A percentile compares a stretch with the other conserved stretches of the same genome.
Conservation (phyloP, 768 basidiomycete genomes). For the Lactifluus echinatus region DNA sequence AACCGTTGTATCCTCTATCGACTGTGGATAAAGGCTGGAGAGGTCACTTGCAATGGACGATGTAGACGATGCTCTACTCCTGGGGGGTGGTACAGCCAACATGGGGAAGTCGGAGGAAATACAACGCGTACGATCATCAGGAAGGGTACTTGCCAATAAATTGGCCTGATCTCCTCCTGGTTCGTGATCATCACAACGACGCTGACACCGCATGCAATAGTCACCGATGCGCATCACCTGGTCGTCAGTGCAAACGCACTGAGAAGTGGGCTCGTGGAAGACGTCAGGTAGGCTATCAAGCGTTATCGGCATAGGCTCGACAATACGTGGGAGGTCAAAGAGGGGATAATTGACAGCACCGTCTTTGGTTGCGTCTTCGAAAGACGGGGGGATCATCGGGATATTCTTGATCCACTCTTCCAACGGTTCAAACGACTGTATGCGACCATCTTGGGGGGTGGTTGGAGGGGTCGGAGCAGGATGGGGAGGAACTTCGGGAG, state of each 20-base stretch:
- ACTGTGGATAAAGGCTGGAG: slow-evolving; percentile 13
- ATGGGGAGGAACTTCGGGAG: slow-evolving; percentile 11
- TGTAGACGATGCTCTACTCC: slow-evolving; percentile 19
- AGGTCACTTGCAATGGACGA: slow-evolving; percentile 16
- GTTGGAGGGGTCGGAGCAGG: slow-evolving; percentile 21
- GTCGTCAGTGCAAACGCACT: slow-evolving; percentile 6
- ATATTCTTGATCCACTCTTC: slow-evolving; percentile 20
- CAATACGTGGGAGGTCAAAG: slow-evolving; percentile 9
- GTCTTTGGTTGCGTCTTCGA: slow-evolving; percentile 1
- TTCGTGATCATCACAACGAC: slow-evolving; percentile 12
- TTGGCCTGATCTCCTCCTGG: slow-evolving; percentile 4
- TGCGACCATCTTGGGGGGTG: slow-evolving; percentile 15
- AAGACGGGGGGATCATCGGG: slow-evolving; percentile 9
- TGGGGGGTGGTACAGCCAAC: slow-evolving; percentile 10
- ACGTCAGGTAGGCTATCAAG: slow-evolving; percentile 22
- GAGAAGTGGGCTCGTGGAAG: slow-evolving; percentile 24
- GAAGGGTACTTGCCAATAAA: neutral
- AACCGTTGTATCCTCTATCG: slow-evolving; percentile 10
- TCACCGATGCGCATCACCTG: slow-evolving; percentile 4
- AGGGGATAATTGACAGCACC: neutral
- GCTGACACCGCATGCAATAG: slow-evolving; percentile 17
- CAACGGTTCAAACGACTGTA: slow-evolving; percentile 17
- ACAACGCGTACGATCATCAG: neutral
- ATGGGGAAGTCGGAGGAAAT: slow-evolving; percentile 4
- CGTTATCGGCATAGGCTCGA: slow-evolving; percentile 16